phyloP scores from a whole-genome alignment of 2,329 filamentous ascomycete genomes.

The Sarocladium brachiariae region DNA sequence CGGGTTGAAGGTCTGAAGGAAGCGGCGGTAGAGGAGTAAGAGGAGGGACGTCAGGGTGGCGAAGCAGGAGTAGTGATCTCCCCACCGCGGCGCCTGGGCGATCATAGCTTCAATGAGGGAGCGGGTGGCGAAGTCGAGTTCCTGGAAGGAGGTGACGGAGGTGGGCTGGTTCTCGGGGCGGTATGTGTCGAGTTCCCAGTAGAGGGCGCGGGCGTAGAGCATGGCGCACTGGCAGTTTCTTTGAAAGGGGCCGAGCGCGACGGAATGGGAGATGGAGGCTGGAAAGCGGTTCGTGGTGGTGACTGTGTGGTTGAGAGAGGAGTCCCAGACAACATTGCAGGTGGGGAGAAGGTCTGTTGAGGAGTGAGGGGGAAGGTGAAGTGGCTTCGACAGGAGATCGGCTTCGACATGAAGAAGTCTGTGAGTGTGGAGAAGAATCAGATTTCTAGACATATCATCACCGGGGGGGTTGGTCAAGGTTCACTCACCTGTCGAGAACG shows the following conservation, averaged over 20 bases:
- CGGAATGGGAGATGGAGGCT: slow-evolving; percentile 20
- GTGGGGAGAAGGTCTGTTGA: slow-evolving; percentile 28
- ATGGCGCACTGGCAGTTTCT: slow-evolving; percentile 29
- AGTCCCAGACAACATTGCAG: slow-evolving; percentile 27
- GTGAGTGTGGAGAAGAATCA: slow-evolving; percentile 7
- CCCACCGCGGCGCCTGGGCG: slow-evolving; percentile 24
- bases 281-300: slow-evolving; percentile 21
- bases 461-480: background rate
- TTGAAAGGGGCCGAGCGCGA: slow-evolving; percentile 27
- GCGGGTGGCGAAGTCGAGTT: slow-evolving; percentile 25
- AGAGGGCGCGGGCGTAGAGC: slow-evolving; percentile 24
- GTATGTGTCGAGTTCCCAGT: slow-evolving; percentile 17
- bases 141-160: slow-evolving; percentile 22
- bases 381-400: slow-evolving; percentile 23
- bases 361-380: slow-evolving; percentile 28
- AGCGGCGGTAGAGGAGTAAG: slow-evolving; percentile 27
- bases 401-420: slow-evolving; percentile 26
- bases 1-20: slow-evolving; percentile 15
- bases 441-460: background rate
- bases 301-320: slow-evolving; percentile 16
- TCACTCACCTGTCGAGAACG: slow-evolving; percentile 35
- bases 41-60: slow-evolving; percentile 28
- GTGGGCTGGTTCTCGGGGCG: slow-evolving; percentile 13
- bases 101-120: slow-evolving; percentile 27
- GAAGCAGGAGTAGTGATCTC: slow-evolving; percentile 29